Conservation (phyloP, 2,329 filamentous ascomycete species). For the Epichloe sp. region DNA sequence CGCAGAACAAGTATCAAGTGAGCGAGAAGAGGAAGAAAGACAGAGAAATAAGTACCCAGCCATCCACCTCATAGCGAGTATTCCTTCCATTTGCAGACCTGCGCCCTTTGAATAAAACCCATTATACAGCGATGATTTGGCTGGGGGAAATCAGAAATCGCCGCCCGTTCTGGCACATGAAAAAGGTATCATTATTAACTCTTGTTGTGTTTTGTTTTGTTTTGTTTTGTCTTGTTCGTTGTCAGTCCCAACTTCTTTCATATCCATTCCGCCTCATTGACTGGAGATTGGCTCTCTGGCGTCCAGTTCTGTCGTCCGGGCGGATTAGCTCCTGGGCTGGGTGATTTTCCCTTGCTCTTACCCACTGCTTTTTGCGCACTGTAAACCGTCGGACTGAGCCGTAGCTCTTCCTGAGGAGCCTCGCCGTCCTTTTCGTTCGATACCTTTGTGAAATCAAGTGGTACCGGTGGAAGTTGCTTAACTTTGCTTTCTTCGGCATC, state of each 20-base stretch:
- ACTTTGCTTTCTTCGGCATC: neutral
- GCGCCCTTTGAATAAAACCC: too few relatives aligned
- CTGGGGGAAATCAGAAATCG: too few relatives aligned
- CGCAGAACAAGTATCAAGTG: too few relatives aligned
- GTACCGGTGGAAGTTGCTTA: conserved; percentile 22
- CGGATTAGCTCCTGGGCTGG: neutral
- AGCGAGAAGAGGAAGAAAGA: too few relatives aligned
- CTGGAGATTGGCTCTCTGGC: neutral
- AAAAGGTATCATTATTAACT: neutral
- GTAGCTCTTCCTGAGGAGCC: conserved; percentile 16
- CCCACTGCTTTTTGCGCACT: conserved; percentile 19
- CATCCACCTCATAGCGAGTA: too few relatives aligned
- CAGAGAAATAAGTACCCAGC: too few relatives aligned
- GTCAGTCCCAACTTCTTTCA: neutral
- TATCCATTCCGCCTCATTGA: conserved; percentile 9
- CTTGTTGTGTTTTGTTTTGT: neutral
- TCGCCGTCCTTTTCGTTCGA: conserved; percentile 4
- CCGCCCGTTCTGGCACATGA: neutral
- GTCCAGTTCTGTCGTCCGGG: neutral
- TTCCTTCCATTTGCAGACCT: too few relatives aligned
- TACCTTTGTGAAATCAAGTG: conserved; percentile 8
- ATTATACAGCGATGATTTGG: too few relatives aligned
- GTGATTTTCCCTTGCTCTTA: neutral
- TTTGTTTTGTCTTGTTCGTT: neutral
- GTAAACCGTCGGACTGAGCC: conserved; percentile 41